phyloP scores from a whole-genome alignment of 345 rosid genomes.

The Camelina neglecta region DNA sequence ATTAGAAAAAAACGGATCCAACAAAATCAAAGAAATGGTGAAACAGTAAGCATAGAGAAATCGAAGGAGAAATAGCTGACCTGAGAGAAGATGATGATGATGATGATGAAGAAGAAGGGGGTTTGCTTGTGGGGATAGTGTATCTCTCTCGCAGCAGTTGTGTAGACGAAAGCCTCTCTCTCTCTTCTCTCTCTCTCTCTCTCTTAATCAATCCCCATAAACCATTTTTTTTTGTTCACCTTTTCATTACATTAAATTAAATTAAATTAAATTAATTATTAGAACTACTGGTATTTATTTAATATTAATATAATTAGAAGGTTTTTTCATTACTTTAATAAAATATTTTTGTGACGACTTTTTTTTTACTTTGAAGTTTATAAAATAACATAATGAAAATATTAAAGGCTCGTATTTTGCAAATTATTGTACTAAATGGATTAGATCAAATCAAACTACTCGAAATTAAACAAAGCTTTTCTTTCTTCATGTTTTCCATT shows the following conservation, averaged over 20 bases:
- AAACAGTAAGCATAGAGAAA: background rate
- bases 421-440: background rate
- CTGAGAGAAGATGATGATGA: slow-evolving; percentile 6
- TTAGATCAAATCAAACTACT: too few relatives aligned
- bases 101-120: background rate
- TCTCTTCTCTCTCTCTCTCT: slow-evolving; percentile 4
- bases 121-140: slow-evolving; percentile 44
- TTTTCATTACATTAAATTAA: slow-evolving; percentile 26
- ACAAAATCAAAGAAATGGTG: slow-evolving; percentile 7
- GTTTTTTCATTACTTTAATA: background rate
- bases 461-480: too few relatives aligned
- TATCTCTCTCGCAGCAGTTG: slow-evolving; percentile 34
- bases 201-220: slow-evolving; percentile 19
- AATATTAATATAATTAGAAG: background rate
- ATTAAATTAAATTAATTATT: background rate
- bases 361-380: background rate
- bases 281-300: background rate
- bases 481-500: too few relatives aligned
- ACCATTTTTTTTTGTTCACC: slow-evolving; percentile 10
- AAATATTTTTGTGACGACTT: background rate
- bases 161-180: slow-evolving; percentile 19
- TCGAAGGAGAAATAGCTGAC: slow-evolving; percentile 20
- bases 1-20: slow-evolving; percentile 18
- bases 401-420: background rate
- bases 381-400: too few relatives aligned